Evolutionary conservation across 257 asterid genomes (phyloP), one percentile per base, ranked within the genome.

Genomic region (Plantago major): DNA sequence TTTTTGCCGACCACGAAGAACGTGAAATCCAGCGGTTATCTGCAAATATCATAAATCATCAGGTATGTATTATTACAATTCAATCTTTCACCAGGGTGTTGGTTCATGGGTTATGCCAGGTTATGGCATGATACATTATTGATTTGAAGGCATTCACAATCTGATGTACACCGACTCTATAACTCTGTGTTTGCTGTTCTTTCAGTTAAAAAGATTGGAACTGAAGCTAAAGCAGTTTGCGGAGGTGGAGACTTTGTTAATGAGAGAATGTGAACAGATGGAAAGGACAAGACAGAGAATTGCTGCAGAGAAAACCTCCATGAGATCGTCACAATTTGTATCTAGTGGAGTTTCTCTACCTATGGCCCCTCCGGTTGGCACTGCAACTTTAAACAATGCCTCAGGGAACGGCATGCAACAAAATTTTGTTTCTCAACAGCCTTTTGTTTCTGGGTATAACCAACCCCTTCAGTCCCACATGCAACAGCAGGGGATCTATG

Each of bases 151-250:
- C 40, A 33, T 1, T 4, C 40, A 33, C 40, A 33, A 33, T 33
- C 40, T 33, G 40, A 33, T 33, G 40, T 33, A 33, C 8, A 33
- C 40, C 3, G 40, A 33, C 40, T 33, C 40, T 1, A 4, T 33
- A 7, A 33, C 40, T 33, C 26, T 22, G 26, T 22, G 26, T 22
- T 4, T 33, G 40, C 40, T 33, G 3, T 33, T 33, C 40, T 33
- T 33, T 28, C n/a, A 84, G 90, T 75, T 84, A 61, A 84, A 81
- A 77, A 78, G 87, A 70, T 66, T 81, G 67, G 87, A 84, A 77
- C 81, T 81, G 76, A 84, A 84, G 75, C 79, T 84, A 54, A 84
- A 81, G 83, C 90, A 84, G 78, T 78, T 84, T 61, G 83, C 87
- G 0, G 90, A 84, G 73, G 81, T 78, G 48, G 87, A 84, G 79